Conservation (phyloP, 2,329 filamentous ascomycete species). For the Cordyceps pruinosa region DNA sequence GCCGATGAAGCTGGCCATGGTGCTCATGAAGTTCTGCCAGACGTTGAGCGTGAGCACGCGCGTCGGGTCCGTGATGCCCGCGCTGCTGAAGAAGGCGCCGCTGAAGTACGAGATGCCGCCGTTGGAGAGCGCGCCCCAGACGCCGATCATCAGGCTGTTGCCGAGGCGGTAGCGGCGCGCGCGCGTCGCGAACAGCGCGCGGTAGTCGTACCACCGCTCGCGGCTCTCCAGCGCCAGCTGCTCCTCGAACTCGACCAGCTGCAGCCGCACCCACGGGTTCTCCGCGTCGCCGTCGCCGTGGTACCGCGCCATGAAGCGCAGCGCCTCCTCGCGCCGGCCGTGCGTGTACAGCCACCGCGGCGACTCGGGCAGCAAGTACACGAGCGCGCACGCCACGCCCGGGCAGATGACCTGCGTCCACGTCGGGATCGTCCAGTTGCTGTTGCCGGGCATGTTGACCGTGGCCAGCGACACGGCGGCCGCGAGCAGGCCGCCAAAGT, state of each 20-base stretch:
- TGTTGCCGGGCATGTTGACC: slow-evolving; percentile 30
- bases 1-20: slow-evolving; percentile 12
- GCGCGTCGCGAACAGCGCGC: slow-evolving; percentile 35
- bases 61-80: slow-evolving; percentile 35
- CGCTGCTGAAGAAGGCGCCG: slow-evolving; percentile 40
- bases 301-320: slow-evolving; percentile 31
- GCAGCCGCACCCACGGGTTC: slow-evolving; percentile 38
- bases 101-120: slow-evolving; percentile 44
- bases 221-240: slow-evolving; percentile 36
- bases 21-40: slow-evolving; percentile 10
- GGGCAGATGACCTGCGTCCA: slow-evolving; percentile 39
- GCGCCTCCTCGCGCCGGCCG: slow-evolving; percentile 30
- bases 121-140: slow-evolving; percentile 25
- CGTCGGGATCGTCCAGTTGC: slow-evolving; percentile 35
- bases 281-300: slow-evolving; percentile 39
- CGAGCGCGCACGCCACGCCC: slow-evolving; percentile 29
- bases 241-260: slow-evolving; percentile 38
- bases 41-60: slow-evolving; percentile 19
- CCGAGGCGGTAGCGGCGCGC: slow-evolving; percentile 34
- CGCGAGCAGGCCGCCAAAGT: slow-evolving; percentile 43
- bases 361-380: slow-evolving; percentile 34
- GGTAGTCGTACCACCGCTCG: slow-evolving; percentile 45
- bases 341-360: slow-evolving; percentile 37
- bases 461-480: slow-evolving; percentile 41
- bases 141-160: slow-evolving; percentile 27